phyloP scores from a whole-genome alignment of 2,329 filamentous ascomycete species.

The Fusarium transvaalense region DNA sequence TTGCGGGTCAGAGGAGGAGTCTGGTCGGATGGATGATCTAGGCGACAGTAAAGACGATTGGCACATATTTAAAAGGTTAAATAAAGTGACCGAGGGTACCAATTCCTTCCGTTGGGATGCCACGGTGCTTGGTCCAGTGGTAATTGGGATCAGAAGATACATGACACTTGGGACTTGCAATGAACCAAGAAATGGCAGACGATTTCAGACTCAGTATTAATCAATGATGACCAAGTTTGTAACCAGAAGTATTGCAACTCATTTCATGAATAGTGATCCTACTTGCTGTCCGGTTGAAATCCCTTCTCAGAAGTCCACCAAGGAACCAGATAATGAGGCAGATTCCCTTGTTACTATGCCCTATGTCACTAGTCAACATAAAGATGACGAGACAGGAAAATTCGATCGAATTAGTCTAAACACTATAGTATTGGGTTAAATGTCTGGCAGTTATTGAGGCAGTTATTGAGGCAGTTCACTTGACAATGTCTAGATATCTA shows the following conservation, averaged over 20 bases:
- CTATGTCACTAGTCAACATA: neutral
- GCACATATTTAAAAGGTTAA: neutral
- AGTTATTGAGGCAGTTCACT: too few species aligned
- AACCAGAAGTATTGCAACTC: neutral
- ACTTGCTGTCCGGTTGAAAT: neutral
- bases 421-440: neutral
- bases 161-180: neutral
- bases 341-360: neutral
- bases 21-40: neutral
- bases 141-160: neutral
- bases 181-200: neutral
- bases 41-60: neutral
- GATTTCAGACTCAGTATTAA: too few species aligned
- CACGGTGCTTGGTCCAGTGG: neutral
- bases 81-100: neutral
- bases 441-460: neutral
- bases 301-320: neutral
- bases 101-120: neutral
- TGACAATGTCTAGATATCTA: too few species aligned
- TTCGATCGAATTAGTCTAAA: accelerated
- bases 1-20: slow-evolving; percentile 10
- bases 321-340: too few species aligned
- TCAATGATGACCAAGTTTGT: neutral
- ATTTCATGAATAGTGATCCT: neutral
- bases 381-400: too few species aligned